Evolutionary conservation across 2,329 filamentous ascomycete genomes (phyloP).

Genomic region (Alternaria conjuncta): DNA sequence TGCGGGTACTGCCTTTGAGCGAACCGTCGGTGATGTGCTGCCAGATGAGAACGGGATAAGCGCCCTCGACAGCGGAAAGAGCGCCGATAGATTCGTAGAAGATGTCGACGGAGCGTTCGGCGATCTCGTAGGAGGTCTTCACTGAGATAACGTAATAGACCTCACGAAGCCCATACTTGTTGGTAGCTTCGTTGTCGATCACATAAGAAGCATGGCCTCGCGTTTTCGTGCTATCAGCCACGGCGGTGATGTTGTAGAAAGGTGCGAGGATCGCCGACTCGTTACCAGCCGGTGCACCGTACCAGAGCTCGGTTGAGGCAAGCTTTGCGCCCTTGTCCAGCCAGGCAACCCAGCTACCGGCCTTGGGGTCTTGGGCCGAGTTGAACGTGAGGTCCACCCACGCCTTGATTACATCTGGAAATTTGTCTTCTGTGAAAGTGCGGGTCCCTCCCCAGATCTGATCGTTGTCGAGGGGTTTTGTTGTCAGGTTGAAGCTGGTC

Average conservation of each 20-base stretch:
- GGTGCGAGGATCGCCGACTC: background rate
- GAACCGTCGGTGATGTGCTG: slow-evolving; percentile 23
- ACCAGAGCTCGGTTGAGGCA: slow-evolving; percentile 20
- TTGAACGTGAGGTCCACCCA: slow-evolving; percentile 14
- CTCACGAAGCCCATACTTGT: slow-evolving; percentile 8
- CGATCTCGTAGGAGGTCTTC: slow-evolving; percentile 17
- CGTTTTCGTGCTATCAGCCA: background rate
- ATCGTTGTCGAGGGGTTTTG: slow-evolving; percentile 15
- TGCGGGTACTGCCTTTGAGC: slow-evolving; percentile 27
- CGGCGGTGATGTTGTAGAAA: slow-evolving; percentile 5
- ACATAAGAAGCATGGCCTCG: slow-evolving; percentile 2
- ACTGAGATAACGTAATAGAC: slow-evolving; percentile 18
- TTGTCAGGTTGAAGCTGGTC: slow-evolving; percentile 19
- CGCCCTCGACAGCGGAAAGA: slow-evolving; percentile 8
- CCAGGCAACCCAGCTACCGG: slow-evolving; percentile 38
- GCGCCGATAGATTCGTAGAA: slow-evolving; percentile 12
- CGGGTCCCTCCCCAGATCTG: slow-evolving; percentile 21
- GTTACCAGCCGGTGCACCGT: slow-evolving; percentile 19
- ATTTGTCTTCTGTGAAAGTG: slow-evolving; percentile 8
- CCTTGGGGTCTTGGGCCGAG: slow-evolving; percentile 26
- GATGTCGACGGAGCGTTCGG: slow-evolving; percentile 13
- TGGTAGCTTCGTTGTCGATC: slow-evolving; percentile 2
- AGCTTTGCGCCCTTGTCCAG: slow-evolving; percentile 5
- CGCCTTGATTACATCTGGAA: slow-evolving; percentile 18
- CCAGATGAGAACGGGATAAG: slow-evolving; percentile 15